Evolutionary conservation across 371 early-diverging fungal species (phyloP).

Genomic region (Lichtheimia ramosa): DNA sequence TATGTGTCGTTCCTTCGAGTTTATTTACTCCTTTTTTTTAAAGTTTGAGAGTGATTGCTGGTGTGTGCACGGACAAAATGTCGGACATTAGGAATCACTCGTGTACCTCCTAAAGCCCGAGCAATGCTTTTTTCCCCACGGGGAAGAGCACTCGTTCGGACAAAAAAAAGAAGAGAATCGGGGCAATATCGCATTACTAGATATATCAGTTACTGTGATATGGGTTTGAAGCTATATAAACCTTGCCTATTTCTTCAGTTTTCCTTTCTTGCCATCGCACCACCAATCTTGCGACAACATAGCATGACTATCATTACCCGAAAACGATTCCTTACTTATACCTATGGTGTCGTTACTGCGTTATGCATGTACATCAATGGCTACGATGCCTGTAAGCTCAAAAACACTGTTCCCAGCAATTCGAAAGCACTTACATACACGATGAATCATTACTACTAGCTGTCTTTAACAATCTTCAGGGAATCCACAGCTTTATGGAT

Average conservation of each 20-base stretch:
- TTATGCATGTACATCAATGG: slow-evolving; percentile 33
- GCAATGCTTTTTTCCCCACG: slow-evolving; percentile 9
- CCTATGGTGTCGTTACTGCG: slow-evolving; percentile 17
- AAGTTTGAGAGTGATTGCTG: background rate
- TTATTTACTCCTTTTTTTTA: background rate
- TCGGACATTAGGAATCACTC: slow-evolving; percentile 11
- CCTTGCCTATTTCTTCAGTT: background rate
- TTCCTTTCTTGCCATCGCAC: background rate
- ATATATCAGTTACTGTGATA: too few species aligned
- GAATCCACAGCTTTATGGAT: slow-evolving; percentile 18
- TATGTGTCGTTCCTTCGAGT: too few species aligned
- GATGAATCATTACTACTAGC: slow-evolving; percentile 6
- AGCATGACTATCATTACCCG: slow-evolving; percentile 9
- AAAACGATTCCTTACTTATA: slow-evolving; percentile 20
- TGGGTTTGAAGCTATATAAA: background rate
- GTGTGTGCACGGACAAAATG: background rate
- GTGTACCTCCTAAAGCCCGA: slow-evolving; percentile 10
- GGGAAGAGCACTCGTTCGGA: background rate
- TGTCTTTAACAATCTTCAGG: slow-evolving; percentile 30
- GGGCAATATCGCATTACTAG: too few species aligned
- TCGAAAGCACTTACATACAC: background rate
- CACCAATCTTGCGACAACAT: background rate
- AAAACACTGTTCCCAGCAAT: background rate
- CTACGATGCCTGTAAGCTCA: slow-evolving; percentile 26
- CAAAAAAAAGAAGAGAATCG: too few species aligned